phyloP scores from a whole-genome alignment of 805 yeast genomes.

The Candida ovalis region DNA sequence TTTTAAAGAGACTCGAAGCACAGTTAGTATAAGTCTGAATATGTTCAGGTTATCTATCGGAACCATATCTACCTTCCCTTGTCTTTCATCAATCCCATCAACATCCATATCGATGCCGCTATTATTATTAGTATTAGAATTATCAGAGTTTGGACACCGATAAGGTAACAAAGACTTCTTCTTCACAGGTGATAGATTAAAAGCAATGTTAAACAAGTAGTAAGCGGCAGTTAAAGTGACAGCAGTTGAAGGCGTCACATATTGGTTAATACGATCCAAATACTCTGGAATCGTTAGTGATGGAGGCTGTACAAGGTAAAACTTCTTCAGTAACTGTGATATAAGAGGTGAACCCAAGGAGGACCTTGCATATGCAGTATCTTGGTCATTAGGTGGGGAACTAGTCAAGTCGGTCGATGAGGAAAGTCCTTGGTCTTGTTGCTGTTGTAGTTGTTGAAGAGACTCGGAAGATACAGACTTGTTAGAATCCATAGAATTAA shows the following conservation, averaged over 20 bases:
- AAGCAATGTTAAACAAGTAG: conserved; percentile 28
- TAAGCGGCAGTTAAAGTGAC: conserved; percentile 30
- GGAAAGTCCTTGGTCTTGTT: not conserved
- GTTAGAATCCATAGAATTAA: not conserved
- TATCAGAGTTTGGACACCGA: conserved; percentile 4
- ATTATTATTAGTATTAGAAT: not conserved
- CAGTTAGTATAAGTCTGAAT: conserved; percentile 37
- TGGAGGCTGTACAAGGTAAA: conserved; percentile 32
- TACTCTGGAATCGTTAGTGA: conserved; percentile 25
- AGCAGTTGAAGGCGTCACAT: conserved; percentile 29
- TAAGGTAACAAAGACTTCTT: conserved; percentile 11
- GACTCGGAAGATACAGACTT: not conserved
- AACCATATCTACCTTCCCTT: conserved; percentile 18
- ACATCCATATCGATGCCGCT: not conserved
- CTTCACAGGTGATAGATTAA: conserved; percentile 23
- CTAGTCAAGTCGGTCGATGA: not conserved
- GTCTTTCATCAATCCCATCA: not conserved
- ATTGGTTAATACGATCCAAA: conserved; percentile 30
- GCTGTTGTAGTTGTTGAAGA: not conserved
- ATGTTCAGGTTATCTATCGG: conserved; percentile 36
- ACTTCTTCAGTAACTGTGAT: conserved; percentile 21
- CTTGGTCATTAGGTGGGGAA: not conserved
- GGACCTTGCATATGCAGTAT: not conserved
- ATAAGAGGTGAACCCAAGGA: not conserved
- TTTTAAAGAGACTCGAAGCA: conserved; percentile 38